phyloP scores from a whole-genome alignment of 202 grass and related monocot genomes.

The Eragrostis tef region DNA sequence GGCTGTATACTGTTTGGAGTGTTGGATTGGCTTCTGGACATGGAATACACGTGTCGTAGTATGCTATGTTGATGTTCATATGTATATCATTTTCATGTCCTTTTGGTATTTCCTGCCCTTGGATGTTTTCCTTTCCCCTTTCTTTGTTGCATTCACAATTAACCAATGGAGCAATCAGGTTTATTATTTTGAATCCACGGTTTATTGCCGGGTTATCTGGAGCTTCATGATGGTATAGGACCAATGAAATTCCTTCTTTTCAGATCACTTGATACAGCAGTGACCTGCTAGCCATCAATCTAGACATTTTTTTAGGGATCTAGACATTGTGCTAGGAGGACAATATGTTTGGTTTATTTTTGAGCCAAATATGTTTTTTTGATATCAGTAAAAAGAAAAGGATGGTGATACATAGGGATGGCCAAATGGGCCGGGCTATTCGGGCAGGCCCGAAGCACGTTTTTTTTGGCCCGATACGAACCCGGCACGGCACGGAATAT shows the following conservation, averaged over 20 bases:
- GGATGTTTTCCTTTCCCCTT: not conserved
- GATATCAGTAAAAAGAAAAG: too few species aligned
- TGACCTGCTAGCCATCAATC: not conserved
- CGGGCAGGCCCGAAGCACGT: too few species aligned
- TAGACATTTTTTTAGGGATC: too few species aligned
- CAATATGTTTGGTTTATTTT: too few species aligned
- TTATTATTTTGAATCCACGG: not conserved
- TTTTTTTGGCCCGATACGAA: too few species aligned
- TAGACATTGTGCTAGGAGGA: too few species aligned
- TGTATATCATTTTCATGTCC: not conserved
- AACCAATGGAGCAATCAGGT: not conserved
- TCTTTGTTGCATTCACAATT: too few species aligned
- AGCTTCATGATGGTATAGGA: not conserved
- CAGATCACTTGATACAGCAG: not conserved
- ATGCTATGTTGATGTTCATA: conserved; percentile 30
- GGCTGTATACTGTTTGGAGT: conserved; percentile 46
- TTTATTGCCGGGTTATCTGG: not conserved
- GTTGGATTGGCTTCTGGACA: conserved; percentile 43
- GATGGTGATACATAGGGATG: too few species aligned
- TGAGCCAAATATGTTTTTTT: too few species aligned
- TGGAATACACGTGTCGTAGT: conserved; percentile 28
- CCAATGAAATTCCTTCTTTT: not conserved
- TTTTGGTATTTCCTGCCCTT: not conserved
- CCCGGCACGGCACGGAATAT: too few species aligned
- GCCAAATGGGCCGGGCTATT: too few species aligned